phyloP scores from a whole-genome alignment of 2,329 filamentous ascomycete genomes.

The Colletotrichum higginsianum region DNA sequence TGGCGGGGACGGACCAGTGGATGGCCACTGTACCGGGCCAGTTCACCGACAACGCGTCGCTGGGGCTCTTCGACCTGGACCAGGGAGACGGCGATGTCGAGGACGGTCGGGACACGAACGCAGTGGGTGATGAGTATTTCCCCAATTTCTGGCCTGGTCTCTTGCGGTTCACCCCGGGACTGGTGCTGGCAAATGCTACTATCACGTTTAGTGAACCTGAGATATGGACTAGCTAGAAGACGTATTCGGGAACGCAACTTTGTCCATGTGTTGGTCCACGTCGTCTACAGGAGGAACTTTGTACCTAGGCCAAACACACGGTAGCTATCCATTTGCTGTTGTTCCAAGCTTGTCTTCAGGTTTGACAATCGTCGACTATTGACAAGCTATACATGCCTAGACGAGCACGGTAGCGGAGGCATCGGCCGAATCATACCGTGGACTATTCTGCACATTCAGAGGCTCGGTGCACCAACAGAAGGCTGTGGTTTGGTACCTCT shows the following conservation, averaged over 20 bases:
- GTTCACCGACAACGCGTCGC: constrained; percentile 19
- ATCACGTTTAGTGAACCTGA: constrained; percentile 17
- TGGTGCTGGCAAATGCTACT: constrained; percentile 17
- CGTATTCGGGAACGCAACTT: neutral
- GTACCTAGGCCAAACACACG: no score
- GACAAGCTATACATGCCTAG: neutral
- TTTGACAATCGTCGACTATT: no score
- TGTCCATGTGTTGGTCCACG: neutral
- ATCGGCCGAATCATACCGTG: neutral
- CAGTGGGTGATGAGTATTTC: constrained; percentile 28
- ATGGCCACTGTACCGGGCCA: constrained; percentile 52
- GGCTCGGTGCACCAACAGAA: neutral
- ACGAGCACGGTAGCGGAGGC: neutral
- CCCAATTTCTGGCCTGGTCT: constrained; percentile 34
- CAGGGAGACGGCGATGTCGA: constrained; percentile 25
- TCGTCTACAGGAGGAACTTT: no score
- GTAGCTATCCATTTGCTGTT: no score
- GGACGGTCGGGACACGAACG: neutral
- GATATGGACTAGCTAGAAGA: constrained; percentile 7
- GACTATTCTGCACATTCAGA: neutral
- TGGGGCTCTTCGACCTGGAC: constrained; percentile 22
- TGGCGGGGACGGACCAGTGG: constrained; percentile 64
- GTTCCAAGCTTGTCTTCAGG: no score
- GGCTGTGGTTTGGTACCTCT: neutral
- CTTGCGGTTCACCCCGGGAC: constrained; percentile 9